phyloP scores from a whole-genome alignment of 164 flowering plant genomes.

The grape (Vitis vinifera) region DNA sequence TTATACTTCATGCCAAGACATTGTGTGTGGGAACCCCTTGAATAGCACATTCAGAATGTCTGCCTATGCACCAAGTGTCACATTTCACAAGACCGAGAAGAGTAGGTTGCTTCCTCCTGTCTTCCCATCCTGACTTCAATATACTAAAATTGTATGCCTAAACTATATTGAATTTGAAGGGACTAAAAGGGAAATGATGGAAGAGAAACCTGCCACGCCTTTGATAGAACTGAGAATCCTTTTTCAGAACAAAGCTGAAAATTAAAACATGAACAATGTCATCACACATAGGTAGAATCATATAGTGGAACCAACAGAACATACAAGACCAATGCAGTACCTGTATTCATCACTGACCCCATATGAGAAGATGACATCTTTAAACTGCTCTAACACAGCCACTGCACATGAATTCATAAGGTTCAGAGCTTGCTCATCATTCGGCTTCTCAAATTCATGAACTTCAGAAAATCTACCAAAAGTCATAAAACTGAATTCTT shows the following conservation, averaged over 20 bases:
- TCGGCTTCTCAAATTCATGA: conserved; percentile 89
- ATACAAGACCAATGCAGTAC: conserved; percentile 23
- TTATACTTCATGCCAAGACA: no score
- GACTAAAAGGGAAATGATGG: conserved; percentile 3
- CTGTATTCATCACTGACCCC: conserved; percentile 95
- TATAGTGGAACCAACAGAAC: neutral
- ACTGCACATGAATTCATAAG: conserved; percentile 92
- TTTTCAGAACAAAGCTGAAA: conserved; percentile 80
- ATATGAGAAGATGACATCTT: conserved; percentile 73
- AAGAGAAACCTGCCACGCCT: conserved; percentile 61
- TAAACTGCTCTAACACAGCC: conserved; percentile 63
- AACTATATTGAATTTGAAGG: neutral
- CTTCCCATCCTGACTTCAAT: neutral
- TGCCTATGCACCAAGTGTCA: no score
- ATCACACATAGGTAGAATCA: conserved; percentile 2
- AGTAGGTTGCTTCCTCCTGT: neutral
- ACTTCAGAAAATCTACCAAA: conserved; percentile 67
- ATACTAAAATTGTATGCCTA: neutral
- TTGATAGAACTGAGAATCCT: conserved; percentile 48
- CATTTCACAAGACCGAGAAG: neutral
- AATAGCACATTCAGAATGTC: no score
- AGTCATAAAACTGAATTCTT: conserved; percentile 1
- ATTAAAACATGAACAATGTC: conserved; percentile 5
- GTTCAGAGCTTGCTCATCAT: conserved; percentile 72
- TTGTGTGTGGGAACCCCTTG: no score